Conservation (phyloP, 2,329 filamentous ascomycete genomes). For the Hymenotorrendiella dingleyae region DNA sequence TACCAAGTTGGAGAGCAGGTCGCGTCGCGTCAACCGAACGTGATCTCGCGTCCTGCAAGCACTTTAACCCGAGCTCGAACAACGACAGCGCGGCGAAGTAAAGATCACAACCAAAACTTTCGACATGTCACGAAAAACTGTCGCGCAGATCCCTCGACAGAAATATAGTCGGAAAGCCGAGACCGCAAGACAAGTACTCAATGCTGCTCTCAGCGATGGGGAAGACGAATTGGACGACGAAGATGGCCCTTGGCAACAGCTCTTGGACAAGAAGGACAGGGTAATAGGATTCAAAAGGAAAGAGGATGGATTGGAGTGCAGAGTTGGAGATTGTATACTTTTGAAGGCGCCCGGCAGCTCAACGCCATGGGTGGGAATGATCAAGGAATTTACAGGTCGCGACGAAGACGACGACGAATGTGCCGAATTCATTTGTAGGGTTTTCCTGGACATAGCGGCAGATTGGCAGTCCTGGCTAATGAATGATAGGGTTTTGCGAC, state of each 20-base stretch:
- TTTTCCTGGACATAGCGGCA: neutral
- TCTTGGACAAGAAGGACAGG: conserved; percentile 50
- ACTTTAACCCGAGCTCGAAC: too few species aligned
- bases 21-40: too few species aligned
- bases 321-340: conserved; percentile 75
- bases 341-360: conserved; percentile 82
- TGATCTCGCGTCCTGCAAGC: too few species aligned
- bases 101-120: too few species aligned
- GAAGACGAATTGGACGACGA: conserved; percentile 41
- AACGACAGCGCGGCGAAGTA: too few species aligned
- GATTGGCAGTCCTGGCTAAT: conserved; percentile 6
- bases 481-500: conserved; percentile 66
- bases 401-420: conserved; percentile 71
- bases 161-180: conserved; percentile 27
- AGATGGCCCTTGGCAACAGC: conserved; percentile 73
- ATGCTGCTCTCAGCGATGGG: conserved; percentile 9
- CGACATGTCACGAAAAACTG: too few species aligned
- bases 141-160: conserved; percentile 13
- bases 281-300: conserved; percentile 67
- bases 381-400: conserved; percentile 73
- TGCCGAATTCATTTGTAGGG: conserved; percentile 71
- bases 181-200: conserved; percentile 37
- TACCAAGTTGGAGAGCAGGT: too few species aligned
- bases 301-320: conserved; percentile 76
- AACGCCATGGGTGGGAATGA: conserved; percentile 88